Evolutionary conservation across 2,329 filamentous ascomycete genomes (phyloP), one percentile per base, ranked within the genome.

Genomic region (Arthrinium phaeospermum): DNA sequence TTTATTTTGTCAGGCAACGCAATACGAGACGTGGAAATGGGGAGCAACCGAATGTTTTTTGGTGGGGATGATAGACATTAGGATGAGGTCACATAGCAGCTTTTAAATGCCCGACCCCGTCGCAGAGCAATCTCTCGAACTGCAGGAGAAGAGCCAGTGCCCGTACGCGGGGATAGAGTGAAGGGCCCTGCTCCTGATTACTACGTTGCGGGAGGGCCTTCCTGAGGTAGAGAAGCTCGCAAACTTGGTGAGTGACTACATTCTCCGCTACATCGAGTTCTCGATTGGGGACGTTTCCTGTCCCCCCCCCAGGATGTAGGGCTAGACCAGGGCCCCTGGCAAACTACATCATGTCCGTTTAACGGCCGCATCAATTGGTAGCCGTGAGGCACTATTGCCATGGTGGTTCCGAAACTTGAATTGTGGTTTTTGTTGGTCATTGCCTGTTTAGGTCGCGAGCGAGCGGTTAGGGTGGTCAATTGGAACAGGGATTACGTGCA

Each of bases 341-440:
- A n/a, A 34, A 34, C 34, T 41, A 64, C 57, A 64, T 64, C 57
- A 64, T 64, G 34, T 37, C 57, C 19, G 19, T 64, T 19, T 37
- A 10, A 10, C 16, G 53, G 34, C 19, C 10, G 53, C 53, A 61
- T 37, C 53, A 37, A 61, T 61, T 61, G 53, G 53, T 34, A 37
- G 30, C 53, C 22, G 30, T 10, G 53, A 61, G 30, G 53, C 37
- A 61, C 30, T 22, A 61, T 61, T 61, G 53, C 19, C 30, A 37
- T 61, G 53, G 57, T 64, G 30, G 57, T 64, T 64, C 57, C 30
- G 57, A 64, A 64, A 64, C 57, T 22, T 64, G 57, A 41, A 64
- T 41, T 41, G 57, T n/a, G 57, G 57, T 64, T 64, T 64, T 41
- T 41, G 57, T 22, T 41, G 57, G 19, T 64, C 53, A 61, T 61